Percentiles rank a stretch among this genome's conserved stretches.
phyloP scores from a whole-genome alignment of 1,284 basidiomycete genomes.

The Lignosus rhinocerotis region DNA sequence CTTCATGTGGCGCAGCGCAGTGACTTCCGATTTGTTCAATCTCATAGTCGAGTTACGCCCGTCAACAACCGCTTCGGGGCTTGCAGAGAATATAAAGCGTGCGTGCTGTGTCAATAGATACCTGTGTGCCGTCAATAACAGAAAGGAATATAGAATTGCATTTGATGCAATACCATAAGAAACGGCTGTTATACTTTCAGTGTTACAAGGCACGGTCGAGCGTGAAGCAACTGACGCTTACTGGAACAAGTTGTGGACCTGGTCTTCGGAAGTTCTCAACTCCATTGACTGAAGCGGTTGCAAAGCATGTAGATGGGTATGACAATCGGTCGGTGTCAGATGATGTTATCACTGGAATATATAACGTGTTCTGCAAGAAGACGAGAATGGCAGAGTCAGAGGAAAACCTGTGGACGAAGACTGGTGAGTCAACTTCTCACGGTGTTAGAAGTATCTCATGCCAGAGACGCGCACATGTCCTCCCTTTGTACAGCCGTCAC shows the following conservation, averaged over 20 bases:
- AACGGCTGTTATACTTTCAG: not conserved
- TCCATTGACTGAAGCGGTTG: not conserved
- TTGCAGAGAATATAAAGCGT: conserved; percentile 1
- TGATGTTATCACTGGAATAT: not conserved
- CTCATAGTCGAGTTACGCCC: conserved; percentile 2
- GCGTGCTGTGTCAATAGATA: not conserved
- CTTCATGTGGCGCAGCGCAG: not conserved
- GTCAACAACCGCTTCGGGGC: not conserved
- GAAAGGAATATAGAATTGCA: not conserved
- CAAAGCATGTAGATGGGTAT: not conserved
- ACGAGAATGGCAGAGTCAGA: not conserved
- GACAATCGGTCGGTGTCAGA: not conserved
- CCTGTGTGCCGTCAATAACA: not conserved
- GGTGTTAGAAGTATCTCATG: not conserved
- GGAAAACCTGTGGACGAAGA: not conserved
- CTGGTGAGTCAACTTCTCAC: not conserved
- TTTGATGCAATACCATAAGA: not conserved
- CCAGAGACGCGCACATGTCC: not conserved
- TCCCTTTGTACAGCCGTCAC: not conserved
- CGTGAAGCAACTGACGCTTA: not conserved
- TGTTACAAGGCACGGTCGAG: not conserved
- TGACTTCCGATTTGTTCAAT: not conserved
- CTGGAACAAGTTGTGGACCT: not conserved
- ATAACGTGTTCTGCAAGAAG: not conserved
- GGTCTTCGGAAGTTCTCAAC: not conserved